Base-by-base conservation (phyloP, 495 filamentous ascomycete species). In the Penicillium malachiteum region DNA sequence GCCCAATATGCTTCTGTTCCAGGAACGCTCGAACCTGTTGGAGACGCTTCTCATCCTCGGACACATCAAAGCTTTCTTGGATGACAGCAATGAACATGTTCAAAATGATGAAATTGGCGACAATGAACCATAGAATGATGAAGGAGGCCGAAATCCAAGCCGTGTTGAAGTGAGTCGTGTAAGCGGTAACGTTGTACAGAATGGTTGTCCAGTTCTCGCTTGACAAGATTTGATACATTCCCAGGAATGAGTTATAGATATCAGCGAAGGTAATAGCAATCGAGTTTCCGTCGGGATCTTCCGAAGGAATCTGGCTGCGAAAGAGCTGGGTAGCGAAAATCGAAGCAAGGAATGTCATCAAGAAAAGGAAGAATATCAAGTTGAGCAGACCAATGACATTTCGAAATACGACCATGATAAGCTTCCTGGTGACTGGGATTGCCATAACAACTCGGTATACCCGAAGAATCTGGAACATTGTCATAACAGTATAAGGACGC, bases 51-150 rank as follows among this genome's bases (percentile, higher is more conserved):
- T 97, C 91, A 64, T 99, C 95, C 70, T 99, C 94, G 7, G 91
- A 92, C n/a, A 99, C 91, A 72, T 99, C 94, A 67, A 99, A 99
- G 67, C 96, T 99, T 68, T 99, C 94, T 71, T 99, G 94, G 55
- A 99, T 97, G 74, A 99, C 94, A 74, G 94, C 94, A 89, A 99
- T 99, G 75, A 99, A 99, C 94, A 99, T 99, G 67, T 96, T 99
- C 78, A 99, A 77, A 43, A 97, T 82, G 75, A 99, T 96, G 67
- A 97, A 97, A 64, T 91, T 95, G 26, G 90, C 82, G 16, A 99
- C 81, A 58, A 96, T 92, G 68, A 96, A 97, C 94, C 94, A 99
- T 55, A 91, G 75, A 49, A 96, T 88, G 62, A 97, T 80, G 66
- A 99, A 99, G 3, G 89, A 81, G 37, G 95, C 93, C 11, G 90